phyloP scores from a whole-genome alignment of 257 asterid species.

The Solanum rostratum region DNA sequence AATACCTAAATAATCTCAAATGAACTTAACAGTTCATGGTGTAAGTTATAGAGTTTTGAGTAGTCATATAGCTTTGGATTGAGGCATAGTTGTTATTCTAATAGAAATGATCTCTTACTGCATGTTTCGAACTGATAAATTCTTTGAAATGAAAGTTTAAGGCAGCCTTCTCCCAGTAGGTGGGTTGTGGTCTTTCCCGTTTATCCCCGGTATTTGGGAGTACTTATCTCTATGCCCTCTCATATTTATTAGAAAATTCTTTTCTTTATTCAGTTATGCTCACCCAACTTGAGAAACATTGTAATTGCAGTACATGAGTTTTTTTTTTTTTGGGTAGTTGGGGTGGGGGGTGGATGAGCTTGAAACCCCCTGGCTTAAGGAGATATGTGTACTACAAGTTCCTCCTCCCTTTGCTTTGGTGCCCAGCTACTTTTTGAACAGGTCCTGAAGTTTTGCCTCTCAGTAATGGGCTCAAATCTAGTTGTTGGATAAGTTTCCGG shows the following conservation, averaged over 20 bases:
- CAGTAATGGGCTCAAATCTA: background rate
- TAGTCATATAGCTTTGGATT: background rate
- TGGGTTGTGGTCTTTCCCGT: background rate
- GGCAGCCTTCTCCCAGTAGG: background rate
- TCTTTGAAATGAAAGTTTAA: background rate
- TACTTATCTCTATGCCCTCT: background rate
- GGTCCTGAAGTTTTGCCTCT: background rate
- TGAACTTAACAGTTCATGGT: background rate
- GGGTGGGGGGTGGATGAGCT: background rate
- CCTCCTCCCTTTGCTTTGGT: background rate
- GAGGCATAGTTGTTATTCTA: background rate
- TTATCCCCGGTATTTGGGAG: background rate
- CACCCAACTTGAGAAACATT: background rate
- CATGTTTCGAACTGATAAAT: background rate
- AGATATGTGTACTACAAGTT: background rate
- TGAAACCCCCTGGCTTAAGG: background rate
- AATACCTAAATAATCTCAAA: background rate
- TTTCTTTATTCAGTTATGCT: background rate
- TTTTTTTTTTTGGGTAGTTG: background rate
- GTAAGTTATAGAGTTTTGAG: background rate
- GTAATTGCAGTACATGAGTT: background rate
- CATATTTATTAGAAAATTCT: background rate
- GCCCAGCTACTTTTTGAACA: background rate
- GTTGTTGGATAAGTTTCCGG: background rate
- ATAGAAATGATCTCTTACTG: background rate